Evolutionary conservation across 495 filamentous ascomycete genomes (phyloP).

Genomic region (Aeminium ludgeri): DNA sequence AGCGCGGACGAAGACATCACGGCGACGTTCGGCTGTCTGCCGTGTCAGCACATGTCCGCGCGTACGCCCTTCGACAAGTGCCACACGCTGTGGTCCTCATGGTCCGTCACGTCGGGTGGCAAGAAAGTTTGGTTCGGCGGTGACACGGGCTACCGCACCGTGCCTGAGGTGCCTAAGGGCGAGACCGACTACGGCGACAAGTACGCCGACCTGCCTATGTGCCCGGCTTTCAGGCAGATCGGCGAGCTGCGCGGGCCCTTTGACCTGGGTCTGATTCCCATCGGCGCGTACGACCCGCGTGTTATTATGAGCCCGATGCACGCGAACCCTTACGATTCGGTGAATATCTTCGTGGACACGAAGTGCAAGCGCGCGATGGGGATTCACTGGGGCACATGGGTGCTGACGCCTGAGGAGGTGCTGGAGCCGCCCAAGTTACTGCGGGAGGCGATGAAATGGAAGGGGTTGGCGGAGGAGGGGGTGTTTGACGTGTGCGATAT

Average conservation of each 20-base stretch:
- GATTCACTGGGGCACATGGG: constrained; percentile 91
- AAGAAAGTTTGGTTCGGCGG: constrained; percentile 62
- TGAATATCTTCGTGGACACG: constrained; percentile 82
- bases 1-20: constrained; percentile 34
- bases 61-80: constrained; percentile 50
- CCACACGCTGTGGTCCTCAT: constrained; percentile 73
- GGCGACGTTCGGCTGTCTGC: constrained; percentile 66
- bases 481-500: constrained; percentile 81
- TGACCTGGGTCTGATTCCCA: constrained; percentile 86
- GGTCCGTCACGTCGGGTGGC: constrained; percentile 60
- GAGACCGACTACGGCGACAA: constrained; percentile 59
- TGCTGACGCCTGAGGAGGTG: constrained; percentile 70
- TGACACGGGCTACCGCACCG: constrained; percentile 63
- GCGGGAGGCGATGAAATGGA: constrained; percentile 54
- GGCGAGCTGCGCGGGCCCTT: constrained; percentile 71
- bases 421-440: constrained; percentile 67
- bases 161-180: constrained; percentile 45
- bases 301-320: constrained; percentile 47
- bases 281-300: constrained; percentile 79
- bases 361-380: constrained; percentile 67
- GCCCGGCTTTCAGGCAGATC: constrained; percentile 77
- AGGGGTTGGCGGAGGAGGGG: constrained; percentile 53
- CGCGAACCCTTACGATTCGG: constrained; percentile 72
- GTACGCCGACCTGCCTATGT: constrained; percentile 48
- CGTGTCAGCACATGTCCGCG: constrained; percentile 69